Percentiles rank a stretch among this genome's conserved stretches.
These are phyloP conservation scores for Astrothelium macrocarpum DNA, from an alignment of 495 filamentous ascomycete genomes.

Conservation along the genomic window DNA sequence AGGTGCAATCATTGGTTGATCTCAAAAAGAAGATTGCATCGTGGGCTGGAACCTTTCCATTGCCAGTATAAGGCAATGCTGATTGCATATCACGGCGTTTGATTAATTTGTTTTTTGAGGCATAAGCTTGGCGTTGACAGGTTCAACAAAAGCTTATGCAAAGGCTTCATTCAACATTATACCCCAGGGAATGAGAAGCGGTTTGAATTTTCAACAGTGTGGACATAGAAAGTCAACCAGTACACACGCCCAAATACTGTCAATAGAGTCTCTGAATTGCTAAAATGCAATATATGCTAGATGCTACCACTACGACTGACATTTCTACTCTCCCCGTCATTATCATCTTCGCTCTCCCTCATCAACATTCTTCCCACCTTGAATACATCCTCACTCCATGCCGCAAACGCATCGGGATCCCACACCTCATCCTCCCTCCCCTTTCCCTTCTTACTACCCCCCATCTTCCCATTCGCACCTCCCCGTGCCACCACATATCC, in stretches of 20 bases:
- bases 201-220: no score
- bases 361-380: slow-evolving; percentile 4
- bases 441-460: slow-evolving; percentile 53
- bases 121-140: neutral
- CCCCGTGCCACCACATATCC: slow-evolving; percentile 33
- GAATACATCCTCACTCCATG: slow-evolving; percentile 5
- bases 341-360: neutral
- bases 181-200: no score
- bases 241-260: no score
- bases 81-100: neutral
- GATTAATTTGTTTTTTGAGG: neutral
- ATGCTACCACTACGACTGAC: neutral
- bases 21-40: slow-evolving; percentile 79
- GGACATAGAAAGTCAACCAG: no score
- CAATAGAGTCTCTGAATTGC: no score
- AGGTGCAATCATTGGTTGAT: slow-evolving; percentile 65
- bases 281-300: neutral
- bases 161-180: neutral
- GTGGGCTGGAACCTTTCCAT: slow-evolving; percentile 88
- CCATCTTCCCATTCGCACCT: slow-evolving; percentile 31
- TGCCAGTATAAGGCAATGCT: slow-evolving; percentile 52
- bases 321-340: neutral
- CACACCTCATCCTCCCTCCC: slow-evolving; percentile 45
- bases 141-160: neutral
- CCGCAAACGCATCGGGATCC: slow-evolving; percentile 30